phyloP scores from a whole-genome alignment of 305 asterid species.

The Rubia tinctorum region DNA sequence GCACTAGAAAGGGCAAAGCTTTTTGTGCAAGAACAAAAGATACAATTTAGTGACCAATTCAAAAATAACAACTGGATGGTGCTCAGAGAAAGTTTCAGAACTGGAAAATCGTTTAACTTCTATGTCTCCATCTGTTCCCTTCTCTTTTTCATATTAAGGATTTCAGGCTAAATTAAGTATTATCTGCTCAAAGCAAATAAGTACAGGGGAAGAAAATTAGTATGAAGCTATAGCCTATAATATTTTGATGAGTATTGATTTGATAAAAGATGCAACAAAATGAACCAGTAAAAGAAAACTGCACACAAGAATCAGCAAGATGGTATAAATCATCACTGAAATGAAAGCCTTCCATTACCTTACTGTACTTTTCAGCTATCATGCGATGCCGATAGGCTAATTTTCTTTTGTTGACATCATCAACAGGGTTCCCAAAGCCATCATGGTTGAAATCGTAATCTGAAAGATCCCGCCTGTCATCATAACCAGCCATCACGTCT shows the following conservation, averaged over 20 bases:
- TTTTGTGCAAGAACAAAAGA: background rate
- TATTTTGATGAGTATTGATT: constrained; percentile 1
- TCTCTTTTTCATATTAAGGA: background rate
- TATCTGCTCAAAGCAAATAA: background rate
- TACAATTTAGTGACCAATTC: background rate
- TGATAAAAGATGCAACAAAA: background rate
- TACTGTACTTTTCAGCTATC: constrained; percentile 66
- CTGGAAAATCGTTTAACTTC: background rate
- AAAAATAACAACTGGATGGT: background rate
- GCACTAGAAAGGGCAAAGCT: background rate
- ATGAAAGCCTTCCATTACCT: constrained; percentile 40
- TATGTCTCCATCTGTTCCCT: background rate
- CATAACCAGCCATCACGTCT: constrained; percentile 56
- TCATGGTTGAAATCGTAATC: constrained; percentile 66
- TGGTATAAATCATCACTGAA: background rate
- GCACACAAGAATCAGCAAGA: background rate
- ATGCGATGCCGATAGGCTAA: constrained; percentile 76
- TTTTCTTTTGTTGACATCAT: constrained; percentile 59
- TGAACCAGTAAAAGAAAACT: background rate
- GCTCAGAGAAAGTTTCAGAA: background rate
- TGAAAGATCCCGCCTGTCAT: constrained; percentile 73
- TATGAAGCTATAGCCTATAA: too few species aligned
- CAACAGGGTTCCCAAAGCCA: constrained; percentile 55
- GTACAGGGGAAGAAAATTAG: constrained; percentile 2
- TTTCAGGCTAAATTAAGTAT: background rate